phyloP scores from a whole-genome alignment of 78 protist genomes.

The Cyanophora paradoxa region DNA sequence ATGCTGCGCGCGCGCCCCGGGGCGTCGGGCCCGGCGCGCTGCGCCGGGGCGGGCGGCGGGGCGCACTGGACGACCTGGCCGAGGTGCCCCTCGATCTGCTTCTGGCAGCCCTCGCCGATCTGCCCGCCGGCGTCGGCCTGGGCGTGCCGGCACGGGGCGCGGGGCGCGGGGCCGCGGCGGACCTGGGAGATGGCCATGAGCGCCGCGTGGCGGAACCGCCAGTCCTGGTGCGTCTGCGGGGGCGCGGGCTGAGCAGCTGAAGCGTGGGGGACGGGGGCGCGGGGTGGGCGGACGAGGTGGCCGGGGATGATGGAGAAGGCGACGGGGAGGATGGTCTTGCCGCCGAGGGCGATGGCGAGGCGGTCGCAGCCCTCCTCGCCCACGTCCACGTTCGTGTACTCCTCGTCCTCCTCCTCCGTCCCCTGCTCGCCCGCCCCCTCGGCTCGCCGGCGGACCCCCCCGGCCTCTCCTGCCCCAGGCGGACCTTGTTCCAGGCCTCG shows the following conservation, averaged over 20 bases:
- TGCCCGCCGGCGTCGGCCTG: not conserved
- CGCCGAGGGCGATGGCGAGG: conserved; percentile 63
- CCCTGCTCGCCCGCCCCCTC: not conserved
- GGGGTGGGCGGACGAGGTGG: no score
- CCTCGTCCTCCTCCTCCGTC: conserved; percentile 27
- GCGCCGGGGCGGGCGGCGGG: not conserved
- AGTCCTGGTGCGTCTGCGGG: conserved; percentile 3
- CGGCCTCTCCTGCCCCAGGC: no score
- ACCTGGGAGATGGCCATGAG: conserved; percentile 41
- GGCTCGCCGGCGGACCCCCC: no score
- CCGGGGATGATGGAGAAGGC: no score
- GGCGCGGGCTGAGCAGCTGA: no score
- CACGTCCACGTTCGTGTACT: conserved; percentile 33
- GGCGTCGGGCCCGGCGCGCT: not conserved
- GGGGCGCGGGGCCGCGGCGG: not conserved
- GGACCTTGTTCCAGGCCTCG: no score
- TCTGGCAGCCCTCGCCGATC: conserved; percentile 50
- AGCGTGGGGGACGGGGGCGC: no score
- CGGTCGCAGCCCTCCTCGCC: conserved; percentile 70
- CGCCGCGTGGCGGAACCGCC: conserved; percentile 59
- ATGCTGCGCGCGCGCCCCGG: not conserved
- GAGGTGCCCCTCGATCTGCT: conserved; percentile 3
- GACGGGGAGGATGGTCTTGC: conserved; percentile 33
- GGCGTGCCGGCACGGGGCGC: not conserved
- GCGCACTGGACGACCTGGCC: conserved; percentile 8